phyloP scores from a whole-genome alignment of 2,329 filamentous ascomycete genomes.

The Hymenoscyphus scutula region DNA sequence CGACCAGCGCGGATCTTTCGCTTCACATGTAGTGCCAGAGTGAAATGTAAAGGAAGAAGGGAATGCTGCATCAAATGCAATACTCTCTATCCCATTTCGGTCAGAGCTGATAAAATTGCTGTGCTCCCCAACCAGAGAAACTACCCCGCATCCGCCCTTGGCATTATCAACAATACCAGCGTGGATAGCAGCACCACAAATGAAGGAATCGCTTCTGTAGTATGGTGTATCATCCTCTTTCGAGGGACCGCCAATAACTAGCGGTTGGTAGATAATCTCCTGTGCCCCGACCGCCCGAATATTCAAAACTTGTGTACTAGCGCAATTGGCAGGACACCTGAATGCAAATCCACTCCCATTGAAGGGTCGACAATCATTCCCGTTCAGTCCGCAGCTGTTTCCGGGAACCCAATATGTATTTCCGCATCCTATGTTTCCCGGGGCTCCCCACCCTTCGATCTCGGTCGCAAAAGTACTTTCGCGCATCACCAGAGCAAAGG shows the following conservation, averaged over 20 bases:
- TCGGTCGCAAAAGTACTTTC: slow-evolving; percentile 58
- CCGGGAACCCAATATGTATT: slow-evolving; percentile 68
- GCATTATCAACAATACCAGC: slow-evolving; percentile 71
- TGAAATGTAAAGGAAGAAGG: slow-evolving; percentile 82
- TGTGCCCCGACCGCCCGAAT: slow-evolving; percentile 72
- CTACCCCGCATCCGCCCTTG: slow-evolving; percentile 78
- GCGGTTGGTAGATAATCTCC: slow-evolving; percentile 59
- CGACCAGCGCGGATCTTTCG: slow-evolving; percentile 79
- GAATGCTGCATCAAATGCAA: slow-evolving; percentile 83
- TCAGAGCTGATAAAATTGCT: slow-evolving; percentile 61
- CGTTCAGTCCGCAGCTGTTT: slow-evolving; percentile 73
- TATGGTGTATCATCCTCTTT: slow-evolving; percentile 47
- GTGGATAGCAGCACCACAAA: slow-evolving; percentile 82
- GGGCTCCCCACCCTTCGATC: slow-evolving; percentile 65
- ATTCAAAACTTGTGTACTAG: slow-evolving; percentile 62
- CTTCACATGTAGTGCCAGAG: slow-evolving; percentile 60
- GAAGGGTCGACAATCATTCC: slow-evolving; percentile 73
- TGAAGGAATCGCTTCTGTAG: slow-evolving; percentile 87
- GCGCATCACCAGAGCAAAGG: slow-evolving; percentile 67
- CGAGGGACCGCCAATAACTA: slow-evolving; percentile 67
- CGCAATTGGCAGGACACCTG: slow-evolving; percentile 71
- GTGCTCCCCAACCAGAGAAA: slow-evolving; percentile 68
- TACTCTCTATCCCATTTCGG: slow-evolving; percentile 72
- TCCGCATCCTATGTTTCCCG: slow-evolving; percentile 64
- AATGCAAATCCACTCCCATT: slow-evolving; percentile 68